Evolutionary conservation across 1,284 basidiomycete genomes (phyloP), one percentile per base, ranked within the genome.

Genomic region (Crucibulum parvulum): DNA sequence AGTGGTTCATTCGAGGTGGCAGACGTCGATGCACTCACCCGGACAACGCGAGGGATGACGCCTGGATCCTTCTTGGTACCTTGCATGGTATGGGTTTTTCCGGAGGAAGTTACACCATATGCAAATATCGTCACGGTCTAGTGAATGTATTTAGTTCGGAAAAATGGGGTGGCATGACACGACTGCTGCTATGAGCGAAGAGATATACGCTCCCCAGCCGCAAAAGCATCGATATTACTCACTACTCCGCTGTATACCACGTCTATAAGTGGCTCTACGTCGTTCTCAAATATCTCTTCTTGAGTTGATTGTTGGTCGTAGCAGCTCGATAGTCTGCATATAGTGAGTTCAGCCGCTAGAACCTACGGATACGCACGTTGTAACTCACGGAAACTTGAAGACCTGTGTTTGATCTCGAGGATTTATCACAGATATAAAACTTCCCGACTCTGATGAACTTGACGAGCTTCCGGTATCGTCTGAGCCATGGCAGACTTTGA

Each of bases 51-150:
- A n/a, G 91, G 91, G 62, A 94, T 94, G 53, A 94, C 87, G 0
- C 93, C 93, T 37, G 91, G 90, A 45, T 91, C 80, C 0, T 77
- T 56, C 43, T 75, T 79, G 4, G 83, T 87, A 37, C 93, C 93
- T 73, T 94, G 92, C 90, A 95, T 95, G 0, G 93, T 95, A 73
- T 93, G 87, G 0, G 91, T 92, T 78, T 93, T 93, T 15, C 91
- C 91, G 11, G 90, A 92, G 4, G 89, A 92, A 6, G 91, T 93
- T 15, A 93, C 91, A 7, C 91, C 91, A 72, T 93, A 93, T 1
- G 91, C 91, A 63, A 93, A 93, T 24, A 93, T 86, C 6, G 91
- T 92, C 4, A 92, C 89, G 0, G 89, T 92, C 89, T 92, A 45
- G 35, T 39, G 7, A 60, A 58, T 6, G 18, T 56, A 36, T 46